Conservation (phyloP, 2,329 filamentous ascomycete genomes). For the Aspergillus amoenus region DNA sequence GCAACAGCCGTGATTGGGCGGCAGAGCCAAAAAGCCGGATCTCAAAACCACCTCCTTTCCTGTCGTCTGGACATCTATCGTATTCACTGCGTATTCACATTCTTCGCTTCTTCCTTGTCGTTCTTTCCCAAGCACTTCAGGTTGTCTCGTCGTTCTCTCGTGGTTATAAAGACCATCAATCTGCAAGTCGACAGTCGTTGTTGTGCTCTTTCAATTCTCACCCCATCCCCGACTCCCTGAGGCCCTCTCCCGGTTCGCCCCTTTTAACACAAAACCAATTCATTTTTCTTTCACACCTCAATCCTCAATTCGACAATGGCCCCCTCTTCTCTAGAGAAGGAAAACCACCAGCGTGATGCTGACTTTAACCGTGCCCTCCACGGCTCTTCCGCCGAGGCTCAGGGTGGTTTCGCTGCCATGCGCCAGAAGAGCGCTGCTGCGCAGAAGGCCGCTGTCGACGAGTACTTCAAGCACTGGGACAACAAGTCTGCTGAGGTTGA, state of each 20-base stretch:
- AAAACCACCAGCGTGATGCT: constrained; percentile 83
- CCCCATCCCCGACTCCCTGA: constrained; percentile 3
- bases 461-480: constrained; percentile 97
- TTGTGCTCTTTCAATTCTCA: constrained; percentile 3
- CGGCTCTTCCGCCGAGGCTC: constrained; percentile 66
- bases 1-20: constrained; percentile 18
- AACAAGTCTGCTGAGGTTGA: constrained; percentile 76
- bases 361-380: constrained; percentile 89
- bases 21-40: constrained; percentile 16
- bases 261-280: constrained; percentile 16
- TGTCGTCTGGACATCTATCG: constrained; percentile 19
- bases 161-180: background rate
- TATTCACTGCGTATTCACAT: constrained; percentile 12
- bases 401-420: constrained; percentile 78
- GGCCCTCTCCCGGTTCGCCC: background rate
- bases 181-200: background rate
- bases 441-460: constrained; percentile 78
- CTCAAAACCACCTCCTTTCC: constrained; percentile 23
- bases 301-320: constrained; percentile 45
- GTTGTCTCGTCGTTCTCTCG: background rate
- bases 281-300: constrained; percentile 15
- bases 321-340: constrained; percentile 66
- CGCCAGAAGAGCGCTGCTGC: constrained; percentile 76
- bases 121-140: background rate
- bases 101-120: constrained; percentile 10